A percentile compares a stretch with the other conserved stretches of the same genome.
phyloP scores from a whole-genome alignment of 225 moss, liverwort and hornwort species.

The Polytrichum commune region DNA sequence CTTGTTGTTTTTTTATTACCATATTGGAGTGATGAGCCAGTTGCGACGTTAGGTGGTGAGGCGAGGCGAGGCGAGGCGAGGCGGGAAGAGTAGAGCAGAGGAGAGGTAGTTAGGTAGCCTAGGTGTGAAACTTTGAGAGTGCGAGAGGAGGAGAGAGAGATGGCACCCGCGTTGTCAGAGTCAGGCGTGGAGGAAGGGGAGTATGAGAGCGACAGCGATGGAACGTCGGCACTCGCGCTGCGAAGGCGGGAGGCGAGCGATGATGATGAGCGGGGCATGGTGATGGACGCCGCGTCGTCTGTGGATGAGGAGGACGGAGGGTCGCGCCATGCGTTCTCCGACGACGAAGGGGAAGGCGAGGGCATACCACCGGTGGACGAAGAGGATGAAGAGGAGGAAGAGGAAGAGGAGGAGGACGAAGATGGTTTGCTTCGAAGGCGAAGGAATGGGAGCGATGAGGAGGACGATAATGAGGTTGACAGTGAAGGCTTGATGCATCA shows the following conservation, averaged over 20 bases:
- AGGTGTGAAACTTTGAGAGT: not conserved
- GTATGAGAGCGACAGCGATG: constrained; percentile 98
- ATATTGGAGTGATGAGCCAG: not conserved
- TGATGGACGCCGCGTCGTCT: constrained; percentile 55
- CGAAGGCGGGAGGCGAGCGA: constrained; percentile 93
- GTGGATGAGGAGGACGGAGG: constrained; percentile 45
- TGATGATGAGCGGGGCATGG: constrained; percentile 73
- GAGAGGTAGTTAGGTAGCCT: too few species aligned
- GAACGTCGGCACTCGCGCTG: constrained; percentile 76
- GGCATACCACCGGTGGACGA: constrained; percentile 46
- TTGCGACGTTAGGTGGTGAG: not conserved
- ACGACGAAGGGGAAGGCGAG: constrained; percentile 73
- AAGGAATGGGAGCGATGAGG: constrained; percentile 78
- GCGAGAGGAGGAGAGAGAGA: constrained; percentile 8
- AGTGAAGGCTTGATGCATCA: constrained; percentile 32
- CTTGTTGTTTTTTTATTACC: too few species aligned
- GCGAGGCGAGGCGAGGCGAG: not conserved
- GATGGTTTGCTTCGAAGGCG: constrained; percentile 52
- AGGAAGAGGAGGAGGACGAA: constrained; percentile 37
- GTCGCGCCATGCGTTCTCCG: constrained; percentile 64
- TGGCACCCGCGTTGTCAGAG: constrained; percentile 64
- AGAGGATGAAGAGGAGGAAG: constrained; percentile 58
- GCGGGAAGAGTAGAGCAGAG: too few species aligned
- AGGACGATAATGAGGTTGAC: constrained; percentile 57
- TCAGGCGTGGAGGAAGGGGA: constrained; percentile 92